phyloP scores from a whole-genome alignment of 2,329 filamentous ascomycete genomes.

The Ramularia endophylla region DNA sequence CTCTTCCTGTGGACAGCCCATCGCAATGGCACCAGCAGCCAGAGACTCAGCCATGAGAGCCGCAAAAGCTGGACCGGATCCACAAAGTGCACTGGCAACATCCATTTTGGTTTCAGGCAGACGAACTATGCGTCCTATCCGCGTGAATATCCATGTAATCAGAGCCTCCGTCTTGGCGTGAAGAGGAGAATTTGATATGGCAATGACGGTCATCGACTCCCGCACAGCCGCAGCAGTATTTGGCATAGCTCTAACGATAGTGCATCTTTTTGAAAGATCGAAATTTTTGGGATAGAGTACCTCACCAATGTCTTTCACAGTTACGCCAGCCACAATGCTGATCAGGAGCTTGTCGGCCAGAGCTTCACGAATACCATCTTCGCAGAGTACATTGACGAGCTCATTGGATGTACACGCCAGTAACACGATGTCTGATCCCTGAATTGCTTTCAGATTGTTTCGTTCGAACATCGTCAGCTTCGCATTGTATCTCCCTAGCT shows the following conservation, averaged over 20 bases:
- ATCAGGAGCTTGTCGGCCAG: slow-evolving; percentile 75
- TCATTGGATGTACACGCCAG: slow-evolving; percentile 77
- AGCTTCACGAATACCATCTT: slow-evolving; percentile 63
- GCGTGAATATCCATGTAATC: slow-evolving; percentile 70
- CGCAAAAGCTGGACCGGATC: slow-evolving; percentile 70
- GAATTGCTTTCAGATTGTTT: slow-evolving; percentile 63
- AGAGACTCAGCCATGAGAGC: slow-evolving; percentile 68
- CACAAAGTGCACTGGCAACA: slow-evolving; percentile 66
- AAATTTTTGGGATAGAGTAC: slow-evolving; percentile 44
- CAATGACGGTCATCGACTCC: slow-evolving; percentile 75
- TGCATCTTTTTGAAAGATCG: slow-evolving; percentile 48
- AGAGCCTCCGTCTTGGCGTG: slow-evolving; percentile 49
- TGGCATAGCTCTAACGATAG: slow-evolving; percentile 73
- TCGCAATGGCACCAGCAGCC: slow-evolving; percentile 70
- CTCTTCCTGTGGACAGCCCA: slow-evolving; percentile 67
- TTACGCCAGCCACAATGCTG: slow-evolving; percentile 73
- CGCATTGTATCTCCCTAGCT: slow-evolving; percentile 58
- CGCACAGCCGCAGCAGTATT: slow-evolving; percentile 75
- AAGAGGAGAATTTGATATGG: slow-evolving; percentile 54
- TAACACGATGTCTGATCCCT: slow-evolving; percentile 66
- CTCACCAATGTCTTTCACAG: slow-evolving; percentile 54
- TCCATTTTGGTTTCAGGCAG: slow-evolving; percentile 65
- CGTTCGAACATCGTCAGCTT: slow-evolving; percentile 62
- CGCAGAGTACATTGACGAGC: slow-evolving; percentile 61
- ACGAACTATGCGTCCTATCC: slow-evolving; percentile 64